phyloP scores from a whole-genome alignment of 257 asterid genomes.

The Plectranthus barbatus region DNA sequence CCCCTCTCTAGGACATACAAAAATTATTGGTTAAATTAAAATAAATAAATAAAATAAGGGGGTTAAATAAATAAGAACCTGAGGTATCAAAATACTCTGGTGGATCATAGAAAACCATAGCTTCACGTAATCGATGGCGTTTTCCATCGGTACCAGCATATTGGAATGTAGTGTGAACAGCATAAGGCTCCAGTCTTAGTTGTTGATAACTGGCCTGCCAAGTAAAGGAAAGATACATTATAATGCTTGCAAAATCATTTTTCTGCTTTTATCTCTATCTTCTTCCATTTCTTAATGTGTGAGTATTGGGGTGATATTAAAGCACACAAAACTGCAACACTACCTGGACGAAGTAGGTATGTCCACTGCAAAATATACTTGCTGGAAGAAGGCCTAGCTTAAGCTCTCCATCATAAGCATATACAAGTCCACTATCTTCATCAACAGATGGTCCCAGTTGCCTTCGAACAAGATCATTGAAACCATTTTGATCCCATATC shows the following conservation, averaged over 20 bases:
- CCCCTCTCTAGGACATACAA: background rate
- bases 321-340: slow-evolving; percentile 1
- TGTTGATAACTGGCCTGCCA: slow-evolving; percentile 76
- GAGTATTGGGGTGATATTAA: background rate
- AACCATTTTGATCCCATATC: slow-evolving; percentile 98
- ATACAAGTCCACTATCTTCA: slow-evolving; percentile 90
- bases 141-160: slow-evolving; percentile 97
- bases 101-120: slow-evolving; percentile 80
- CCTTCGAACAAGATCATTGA: slow-evolving; percentile 73
- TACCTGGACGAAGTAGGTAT: slow-evolving; percentile 97
- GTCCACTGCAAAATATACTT: slow-evolving; percentile 97
- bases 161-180: slow-evolving; percentile 96
- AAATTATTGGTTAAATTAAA: no score
- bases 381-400: slow-evolving; percentile 95
- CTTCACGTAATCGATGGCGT: slow-evolving; percentile 96
- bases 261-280: background rate
- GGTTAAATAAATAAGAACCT: slow-evolving; percentile 32
- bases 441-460: slow-evolving; percentile 95
- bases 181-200: slow-evolving; percentile 82
- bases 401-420: slow-evolving; percentile 96
- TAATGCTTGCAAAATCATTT: slow-evolving; percentile 6
- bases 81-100: slow-evolving; percentile 81
- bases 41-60: no score
- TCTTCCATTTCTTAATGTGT: no score
- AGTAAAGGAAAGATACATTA: slow-evolving; percentile 8